Base-by-base conservation (phyloP, 768 basidiomycete species). In the Mycena albidolilacea region DNA sequence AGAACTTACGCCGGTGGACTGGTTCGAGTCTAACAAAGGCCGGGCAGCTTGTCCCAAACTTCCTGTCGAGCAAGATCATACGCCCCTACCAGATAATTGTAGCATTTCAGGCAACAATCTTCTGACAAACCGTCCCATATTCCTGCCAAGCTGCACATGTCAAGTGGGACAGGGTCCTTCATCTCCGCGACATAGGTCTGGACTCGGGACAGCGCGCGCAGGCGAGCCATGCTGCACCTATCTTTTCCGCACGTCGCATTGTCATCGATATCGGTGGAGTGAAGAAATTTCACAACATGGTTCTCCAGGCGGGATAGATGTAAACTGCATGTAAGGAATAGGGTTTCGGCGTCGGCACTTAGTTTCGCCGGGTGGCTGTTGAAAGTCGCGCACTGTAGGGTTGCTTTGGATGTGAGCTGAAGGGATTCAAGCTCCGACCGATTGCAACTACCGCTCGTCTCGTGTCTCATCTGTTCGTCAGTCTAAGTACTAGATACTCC, bases 41-140 rank as follows among this genome's bases (percentile, higher is more conserved):
- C 21, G 7, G 79, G 77, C 14, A 80, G 64, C 9, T 69, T 41
- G 11, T 75, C 50, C 78, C 79, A 81, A 7, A 77, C 37, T 7
- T 21, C 59, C 44, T 76, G 55, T 44, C 69, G 65, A 30, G 55
- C 77, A 10, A 64, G 50, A 1, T 41, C 35, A 14, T 77, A 58
- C 9, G 21, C 43, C 41, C 19, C 10, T 8, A 3, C 3, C 5
- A 23, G 15, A 44, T 12, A 35, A 3, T 61, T 5, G 30, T 37
- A 54, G 58, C 70, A 71, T 17, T 1, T 2, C 17, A 9, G 1
- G 23, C 64, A 72, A 35, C 55, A 70, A n/a, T 7, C 19, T 4
- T 39, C 11, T 12, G 8, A 1, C 35, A 70, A 35, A 17, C 0
- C 9, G 6, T n/a, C 23, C 69, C 52, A 70, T 14, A 64, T 17